A percentile compares a stretch with the other conserved stretches of the same genome.
These are phyloP conservation scores for Mycena vitilis DNA, from an alignment of 768 basidiomycete species.

Conservation along the genomic window DNA sequence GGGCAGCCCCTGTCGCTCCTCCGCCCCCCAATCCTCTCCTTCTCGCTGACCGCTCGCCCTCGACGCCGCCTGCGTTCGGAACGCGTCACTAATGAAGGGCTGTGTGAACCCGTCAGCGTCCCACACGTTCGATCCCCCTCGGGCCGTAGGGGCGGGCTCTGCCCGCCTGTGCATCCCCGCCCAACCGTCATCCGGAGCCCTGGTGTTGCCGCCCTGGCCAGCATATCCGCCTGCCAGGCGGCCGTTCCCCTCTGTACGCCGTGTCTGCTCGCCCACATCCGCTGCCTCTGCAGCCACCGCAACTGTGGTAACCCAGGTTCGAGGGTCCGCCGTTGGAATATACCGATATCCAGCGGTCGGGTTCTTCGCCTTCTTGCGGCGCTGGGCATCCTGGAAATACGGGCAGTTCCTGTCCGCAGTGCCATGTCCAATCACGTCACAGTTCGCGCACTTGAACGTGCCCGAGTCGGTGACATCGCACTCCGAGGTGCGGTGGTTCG, in stretches of 20 bases:
- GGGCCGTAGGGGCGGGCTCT: no score
- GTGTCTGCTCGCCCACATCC: background rate
- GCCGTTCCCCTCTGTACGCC: background rate
- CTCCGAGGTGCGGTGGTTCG: no score
- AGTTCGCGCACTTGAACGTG: no score
- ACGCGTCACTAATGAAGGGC: background rate
- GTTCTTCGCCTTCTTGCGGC: no score
- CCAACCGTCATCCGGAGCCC: background rate
- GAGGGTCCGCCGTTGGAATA: background rate
- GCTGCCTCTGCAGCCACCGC: background rate
- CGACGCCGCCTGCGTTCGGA: background rate
- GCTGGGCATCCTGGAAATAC: no score
- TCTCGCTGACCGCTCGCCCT: no score
- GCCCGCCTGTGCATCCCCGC: background rate
- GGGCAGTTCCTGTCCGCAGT: no score
- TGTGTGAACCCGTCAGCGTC: background rate
- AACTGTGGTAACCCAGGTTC: background rate
- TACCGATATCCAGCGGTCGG: background rate
- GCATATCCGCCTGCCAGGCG: background rate
- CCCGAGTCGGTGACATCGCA: no score
- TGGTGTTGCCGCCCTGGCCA: background rate
- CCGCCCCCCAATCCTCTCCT: no score
- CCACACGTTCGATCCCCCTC: no score
- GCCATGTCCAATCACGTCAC: no score
- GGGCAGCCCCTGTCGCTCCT: no score